Evolutionary conservation across 1,139 yeast genomes (phyloP).

Genomic region (Sugiyamaella castrensis): DNA sequence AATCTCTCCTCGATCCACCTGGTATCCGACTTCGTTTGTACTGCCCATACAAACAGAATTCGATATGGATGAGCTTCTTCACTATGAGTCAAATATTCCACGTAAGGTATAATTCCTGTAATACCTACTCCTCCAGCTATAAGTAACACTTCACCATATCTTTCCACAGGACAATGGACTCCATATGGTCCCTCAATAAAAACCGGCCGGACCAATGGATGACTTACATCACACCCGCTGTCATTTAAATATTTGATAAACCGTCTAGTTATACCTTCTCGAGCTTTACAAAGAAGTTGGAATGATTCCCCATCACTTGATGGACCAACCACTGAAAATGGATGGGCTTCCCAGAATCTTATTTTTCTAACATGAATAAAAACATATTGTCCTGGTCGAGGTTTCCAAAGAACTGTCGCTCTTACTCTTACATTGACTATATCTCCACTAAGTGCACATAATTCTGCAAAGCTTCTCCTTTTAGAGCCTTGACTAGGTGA

Average conservation of each 20-base stretch:
- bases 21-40: slow-evolving; percentile 26
- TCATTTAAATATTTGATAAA: slow-evolving; percentile 30
- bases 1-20: slow-evolving; percentile 31
- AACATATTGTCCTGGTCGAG: slow-evolving; percentile 62
- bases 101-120: slow-evolving; percentile 50
- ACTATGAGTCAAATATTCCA: slow-evolving; percentile 28
- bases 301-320: slow-evolving; percentile 37
- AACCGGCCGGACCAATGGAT: slow-evolving; percentile 36
- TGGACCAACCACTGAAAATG: slow-evolving; percentile 55
- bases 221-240: slow-evolving; percentile 25
- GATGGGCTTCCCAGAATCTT: slow-evolving; percentile 55
- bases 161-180: slow-evolving; percentile 48
- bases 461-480: slow-evolving; percentile 39
- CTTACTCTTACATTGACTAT: slow-evolving; percentile 32
- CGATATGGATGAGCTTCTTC: slow-evolving; percentile 20
- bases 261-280: slow-evolving; percentile 35
- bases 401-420: slow-evolving; percentile 42
- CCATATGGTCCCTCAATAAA: slow-evolving; percentile 69
- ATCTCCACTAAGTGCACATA: slow-evolving; percentile 35
- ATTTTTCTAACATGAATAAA: slow-evolving; percentile 52
- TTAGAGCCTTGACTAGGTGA: slow-evolving; percentile 32
- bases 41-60: slow-evolving; percentile 33
- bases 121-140: slow-evolving; percentile 76
- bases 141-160: slow-evolving; percentile 54
- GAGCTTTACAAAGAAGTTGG: slow-evolving; percentile 40